Conservation (phyloP, 73 alveolate species). For the Uronychia binucleata region DNA sequence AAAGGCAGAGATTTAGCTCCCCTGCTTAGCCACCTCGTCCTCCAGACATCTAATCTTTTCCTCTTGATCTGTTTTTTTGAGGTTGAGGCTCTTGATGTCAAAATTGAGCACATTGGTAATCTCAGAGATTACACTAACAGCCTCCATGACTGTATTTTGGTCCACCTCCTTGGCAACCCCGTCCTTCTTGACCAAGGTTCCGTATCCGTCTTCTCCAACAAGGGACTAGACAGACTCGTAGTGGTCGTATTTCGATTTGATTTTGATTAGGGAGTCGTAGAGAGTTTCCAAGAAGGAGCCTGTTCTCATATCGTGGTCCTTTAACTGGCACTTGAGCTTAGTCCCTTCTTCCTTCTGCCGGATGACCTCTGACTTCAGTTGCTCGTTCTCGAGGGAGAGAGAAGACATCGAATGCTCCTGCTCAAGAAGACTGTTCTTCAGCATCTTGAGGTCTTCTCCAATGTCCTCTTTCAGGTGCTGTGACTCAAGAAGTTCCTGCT, state of each 20-base stretch:
- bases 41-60: background rate
- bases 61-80: background rate
- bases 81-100: background rate
- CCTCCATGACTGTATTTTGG: background rate
- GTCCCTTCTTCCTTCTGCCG: background rate
- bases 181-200: background rate
- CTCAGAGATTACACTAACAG: background rate
- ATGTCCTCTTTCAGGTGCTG: background rate
- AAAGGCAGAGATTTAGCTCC: background rate
- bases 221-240: background rate
- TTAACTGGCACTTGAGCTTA: background rate
- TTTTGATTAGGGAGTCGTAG: background rate
- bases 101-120: background rate
- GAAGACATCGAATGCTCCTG: background rate
- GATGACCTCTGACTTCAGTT: background rate
- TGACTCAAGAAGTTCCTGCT: background rate
- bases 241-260: background rate
- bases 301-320: background rate
- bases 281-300: background rate
- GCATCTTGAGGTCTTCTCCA: background rate
- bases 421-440: background rate
- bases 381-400: background rate
- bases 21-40: background rate
- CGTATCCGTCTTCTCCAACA: background rate
- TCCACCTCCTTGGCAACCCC: background rate